Base-by-base conservation (phyloP, 306 rosid species). In the Rubus parviflorus region DNA sequence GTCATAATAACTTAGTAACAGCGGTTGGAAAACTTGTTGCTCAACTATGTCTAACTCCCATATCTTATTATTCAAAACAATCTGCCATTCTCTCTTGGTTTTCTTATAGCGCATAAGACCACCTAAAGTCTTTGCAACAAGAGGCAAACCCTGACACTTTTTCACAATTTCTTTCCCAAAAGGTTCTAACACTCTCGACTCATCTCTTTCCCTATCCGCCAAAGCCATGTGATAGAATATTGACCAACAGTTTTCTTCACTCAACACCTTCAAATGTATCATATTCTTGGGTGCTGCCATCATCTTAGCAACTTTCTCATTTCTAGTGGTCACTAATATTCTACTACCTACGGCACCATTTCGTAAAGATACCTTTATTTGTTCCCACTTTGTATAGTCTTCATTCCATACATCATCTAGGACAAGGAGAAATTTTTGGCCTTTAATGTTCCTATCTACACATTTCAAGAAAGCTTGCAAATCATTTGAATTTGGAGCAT, bases 321-420 rank as follows among this genome's bases (percentile, higher is more conserved):
- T 77, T 8, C 75, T 9, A 16, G 81, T 69, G 20, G 81, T 78
- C 45, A 78, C 70, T 7, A 78, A 9, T 9, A 78, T 58, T n/a
- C 76, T 45, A 58, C 81, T 78, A 5, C 81, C 81, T 3, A 14
- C 19, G 40, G 1, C 81, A 7, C 76, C 70, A 3, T 17, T 19
- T 19, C 11, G 20, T 10, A 78, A 58, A 8, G 75, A 8, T 46
- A 16, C 19, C 42, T 17, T 23, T 23, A 77, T 15, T 19, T 52
- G 35, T 41, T 54, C 53, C 80, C 80, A 67, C 6, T 54, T 54
- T 22, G 8, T 16, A 6, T 25, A 2, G 4, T 77, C 80, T 40
- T 77, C 46, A 17, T 17, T 67, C 68, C 80, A 77, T 3, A 76
- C 80, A 60, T 76, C 80, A 40, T 76, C 80, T 30, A 76, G 51